These are phyloP conservation scores for Pinus albicaulis DNA, from an alignment of 75 land plant genomes.

Conservation along the genomic window DNA sequence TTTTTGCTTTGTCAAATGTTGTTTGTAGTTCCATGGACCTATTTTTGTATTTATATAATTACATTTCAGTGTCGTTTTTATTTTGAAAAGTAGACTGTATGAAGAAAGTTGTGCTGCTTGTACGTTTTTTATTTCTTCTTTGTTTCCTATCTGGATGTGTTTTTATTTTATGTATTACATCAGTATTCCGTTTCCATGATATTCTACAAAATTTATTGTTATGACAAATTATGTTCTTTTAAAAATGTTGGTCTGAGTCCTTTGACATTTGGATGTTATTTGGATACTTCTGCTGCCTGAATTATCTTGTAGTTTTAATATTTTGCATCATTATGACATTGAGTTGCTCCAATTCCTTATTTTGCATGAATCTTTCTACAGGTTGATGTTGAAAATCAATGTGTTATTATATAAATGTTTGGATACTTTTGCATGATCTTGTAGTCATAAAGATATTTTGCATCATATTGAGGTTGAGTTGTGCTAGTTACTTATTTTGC, in stretches of 20 bases:
- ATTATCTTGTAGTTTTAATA: neutral
- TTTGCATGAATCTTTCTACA: constrained; percentile 13
- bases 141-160: neutral
- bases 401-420: constrained; percentile 96
- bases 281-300: neutral
- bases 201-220: neutral
- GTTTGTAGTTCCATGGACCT: too few relatives aligned
- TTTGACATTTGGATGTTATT: neutral
- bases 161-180: neutral
- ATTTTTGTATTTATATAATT: too few relatives aligned
- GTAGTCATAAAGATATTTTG: neutral
- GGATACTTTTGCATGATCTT: constrained; percentile 24
- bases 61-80: too few relatives aligned
- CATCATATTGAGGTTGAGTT: too few relatives aligned
- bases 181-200: neutral
- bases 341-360: too few relatives aligned
- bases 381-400: constrained; percentile 99
- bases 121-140: neutral
- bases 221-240: neutral
- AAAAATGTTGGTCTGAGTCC: neutral
- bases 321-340: too few relatives aligned
- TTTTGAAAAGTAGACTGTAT: too few relatives aligned
- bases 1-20: too few relatives aligned
- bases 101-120: too few relatives aligned
- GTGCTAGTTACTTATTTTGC: too few relatives aligned